A percentile compares a stretch with the other conserved stretches of the same genome.
These are phyloP conservation scores for Oidium heveae DNA, from an alignment of 2,329 filamentous ascomycete species.

Conservation along the genomic window DNA sequence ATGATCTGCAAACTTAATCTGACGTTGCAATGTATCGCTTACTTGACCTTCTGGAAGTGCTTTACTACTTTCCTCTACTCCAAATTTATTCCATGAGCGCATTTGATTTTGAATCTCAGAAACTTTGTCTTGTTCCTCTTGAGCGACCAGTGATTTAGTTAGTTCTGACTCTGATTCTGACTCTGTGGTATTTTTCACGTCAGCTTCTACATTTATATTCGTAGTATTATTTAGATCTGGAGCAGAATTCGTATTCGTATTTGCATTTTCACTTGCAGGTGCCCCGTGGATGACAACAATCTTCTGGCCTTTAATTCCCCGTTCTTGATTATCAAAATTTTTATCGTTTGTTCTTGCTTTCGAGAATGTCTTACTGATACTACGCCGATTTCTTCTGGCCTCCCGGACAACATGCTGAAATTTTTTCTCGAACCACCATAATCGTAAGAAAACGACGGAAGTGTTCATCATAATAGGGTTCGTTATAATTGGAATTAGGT, in stretches of 20 bases:
- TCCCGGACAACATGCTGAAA: conserved; percentile 68
- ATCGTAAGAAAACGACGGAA: conserved; percentile 67
- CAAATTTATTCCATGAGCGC: neutral
- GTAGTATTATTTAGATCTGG: neutral
- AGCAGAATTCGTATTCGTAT: neutral
- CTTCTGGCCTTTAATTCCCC: conserved; percentile 35
- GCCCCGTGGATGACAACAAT: conserved; percentile 41
- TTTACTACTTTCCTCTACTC: conserved; percentile 4
- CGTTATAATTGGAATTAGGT: conserved; percentile 43
- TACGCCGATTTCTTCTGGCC: conserved; percentile 38
- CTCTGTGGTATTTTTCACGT: neutral
- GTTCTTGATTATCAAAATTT: conserved; percentile 18
- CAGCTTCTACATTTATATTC: neutral
- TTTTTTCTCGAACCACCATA: conserved; percentile 96
- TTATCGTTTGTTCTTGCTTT: conserved; percentile 22
- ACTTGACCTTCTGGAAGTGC: conserved; percentile 1
- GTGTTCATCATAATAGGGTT: conserved; percentile 71
- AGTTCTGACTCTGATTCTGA: neutral
- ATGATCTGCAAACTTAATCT: conserved; percentile 40
- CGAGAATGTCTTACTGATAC: conserved; percentile 35
- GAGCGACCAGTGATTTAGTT: neutral
- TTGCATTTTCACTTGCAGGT: conserved; percentile 5
- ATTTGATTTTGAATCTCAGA: neutral
- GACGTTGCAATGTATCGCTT: conserved; percentile 2
- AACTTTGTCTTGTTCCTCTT: neutral